Percentiles rank a stretch among this genome's conserved stretches.
Conservation (phyloP, 345 rosid genomes). For the Aethionema arabicum region DNA sequence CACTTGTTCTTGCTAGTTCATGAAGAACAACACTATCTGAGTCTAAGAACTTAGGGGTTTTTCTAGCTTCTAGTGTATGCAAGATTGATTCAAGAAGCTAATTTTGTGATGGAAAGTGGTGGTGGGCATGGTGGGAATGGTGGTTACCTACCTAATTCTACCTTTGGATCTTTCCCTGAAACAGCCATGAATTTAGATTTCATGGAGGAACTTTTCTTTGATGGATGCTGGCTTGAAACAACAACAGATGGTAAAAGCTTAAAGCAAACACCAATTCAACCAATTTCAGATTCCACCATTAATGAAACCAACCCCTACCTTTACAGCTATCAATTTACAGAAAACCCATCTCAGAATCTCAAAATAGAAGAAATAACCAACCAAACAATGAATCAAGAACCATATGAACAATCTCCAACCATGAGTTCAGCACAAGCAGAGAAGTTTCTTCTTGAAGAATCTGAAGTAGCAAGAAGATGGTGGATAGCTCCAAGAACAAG, state of each 20-base stretch:
- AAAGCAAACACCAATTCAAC: conserved; percentile 39
- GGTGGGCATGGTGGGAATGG: conserved; percentile 35
- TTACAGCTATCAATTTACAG: conserved; percentile 37
- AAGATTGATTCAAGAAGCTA: conserved; percentile 27
- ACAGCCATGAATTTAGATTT: conserved; percentile 80
- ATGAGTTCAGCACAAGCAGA: conserved; percentile 39
- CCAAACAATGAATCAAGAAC: conserved; percentile 24
- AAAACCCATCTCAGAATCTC: conserved; percentile 40
- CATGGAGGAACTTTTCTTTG: conserved; percentile 80
- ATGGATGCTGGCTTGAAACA: conserved; percentile 83
- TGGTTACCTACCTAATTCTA: conserved; percentile 41
- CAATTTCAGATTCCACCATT: conserved; percentile 37
- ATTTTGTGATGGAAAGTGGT: conserved; percentile 38
- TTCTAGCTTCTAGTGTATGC: conserved; percentile 43
- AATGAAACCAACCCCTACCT: conserved; percentile 35
- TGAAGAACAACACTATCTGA: conserved; percentile 19
- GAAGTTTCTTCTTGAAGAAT: conserved; percentile 39
- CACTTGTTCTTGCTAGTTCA: conserved; percentile 35
- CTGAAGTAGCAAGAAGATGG: conserved; percentile 49
- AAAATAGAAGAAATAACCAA: conserved; percentile 32
- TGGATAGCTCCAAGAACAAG: conserved; percentile 64
- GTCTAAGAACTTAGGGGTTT: conserved; percentile 34
- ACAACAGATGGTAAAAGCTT: conserved; percentile 51
- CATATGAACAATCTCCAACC: conserved; percentile 28
- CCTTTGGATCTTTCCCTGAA: conserved; percentile 45